Evolutionary conservation across 148 eudicot genomes (phyloP).

Genomic region (Drosera capensis): DNA sequence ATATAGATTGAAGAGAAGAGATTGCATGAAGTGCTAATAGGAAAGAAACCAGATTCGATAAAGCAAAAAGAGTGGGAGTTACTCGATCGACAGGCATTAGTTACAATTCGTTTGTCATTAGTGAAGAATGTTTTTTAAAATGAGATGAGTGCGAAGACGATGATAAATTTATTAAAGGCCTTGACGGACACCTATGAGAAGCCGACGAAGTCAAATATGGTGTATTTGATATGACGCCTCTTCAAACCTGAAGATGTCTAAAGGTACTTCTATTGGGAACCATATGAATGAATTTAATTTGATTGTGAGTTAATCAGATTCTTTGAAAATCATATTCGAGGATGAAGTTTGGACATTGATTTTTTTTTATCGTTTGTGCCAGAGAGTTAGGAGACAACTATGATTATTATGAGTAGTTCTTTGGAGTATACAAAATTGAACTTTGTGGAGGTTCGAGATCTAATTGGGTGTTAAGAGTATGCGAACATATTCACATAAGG

Average conservation of each 20-base stretch:
- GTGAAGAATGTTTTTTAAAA: not conserved
- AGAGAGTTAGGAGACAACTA: not conserved
- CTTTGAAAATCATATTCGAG: not conserved
- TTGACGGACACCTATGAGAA: not conserved
- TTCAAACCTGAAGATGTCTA: not conserved
- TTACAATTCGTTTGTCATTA: not conserved
- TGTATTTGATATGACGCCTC: not conserved
- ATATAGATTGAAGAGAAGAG: slow-evolving; percentile 4
- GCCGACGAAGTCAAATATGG: not conserved
- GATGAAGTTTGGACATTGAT: slow-evolving; percentile 1
- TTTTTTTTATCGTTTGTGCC: not conserved
- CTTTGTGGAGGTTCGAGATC: not conserved
- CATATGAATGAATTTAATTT: slow-evolving; percentile 1
- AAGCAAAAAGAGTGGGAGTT: not conserved
- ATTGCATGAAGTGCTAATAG: not conserved
- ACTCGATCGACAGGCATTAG: not conserved
- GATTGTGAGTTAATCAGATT: not conserved
- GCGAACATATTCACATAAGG: not conserved
- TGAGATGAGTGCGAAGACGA: not conserved
- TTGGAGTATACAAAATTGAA: not conserved
- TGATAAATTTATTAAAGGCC: not conserved
- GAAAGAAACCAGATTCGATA: not conserved
- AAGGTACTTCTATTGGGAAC: not conserved
- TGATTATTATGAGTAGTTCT: not conserved
- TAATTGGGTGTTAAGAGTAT: not conserved